Base-by-base conservation (phyloP, 495 filamentous ascomycete species). In the Schizothecium vesticola region DNA sequence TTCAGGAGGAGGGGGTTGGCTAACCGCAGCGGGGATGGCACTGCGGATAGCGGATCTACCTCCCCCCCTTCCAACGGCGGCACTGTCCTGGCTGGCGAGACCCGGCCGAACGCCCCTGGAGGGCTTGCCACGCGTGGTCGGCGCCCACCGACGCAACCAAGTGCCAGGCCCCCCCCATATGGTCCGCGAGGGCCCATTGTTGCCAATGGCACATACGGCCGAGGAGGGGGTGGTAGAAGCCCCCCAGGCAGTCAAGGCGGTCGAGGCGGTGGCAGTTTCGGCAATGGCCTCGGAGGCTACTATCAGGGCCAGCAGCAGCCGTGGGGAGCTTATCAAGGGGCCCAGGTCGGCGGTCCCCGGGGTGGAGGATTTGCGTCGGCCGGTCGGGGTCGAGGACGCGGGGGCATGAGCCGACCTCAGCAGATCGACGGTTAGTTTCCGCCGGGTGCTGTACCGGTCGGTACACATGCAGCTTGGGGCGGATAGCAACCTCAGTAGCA, bases 1-100 rank as follows among this genome's bases (percentile, higher is more conserved):
- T 63, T 69, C 29, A 70, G 75, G 9, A 71, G 74, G 28, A 71
- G 74, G 25, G 75, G 75, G 5, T n/a, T 51, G 43, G 31, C 31
- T 0, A 51, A 51, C 43, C 24, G 63, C 13, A 19, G 56, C 26
- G 43, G 51, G 9, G 56, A 26, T 5, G 21, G 13, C 19, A 13
- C 25, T 31, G 63, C 25, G 4, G n/a, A 19, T n/a, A 56, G 63
- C 12, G 23, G 13, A 23, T 10, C 58, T 23, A 21, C 24, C 26
- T 12, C 24, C 21, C 7, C 3, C 10, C 24, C 24, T 59, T 51
- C 56, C 10, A 51, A 19, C 43, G 19, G 19, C 43, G 43, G 16
- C 19, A 8, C 5, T 51, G 16, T 5, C n/a, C 43, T 4, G 16
- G 43, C 43, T n/a, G 43, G 43, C 43, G 43, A 51, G 43, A 51